Percentiles rank a stretch among this genome's conserved stretches.
These are phyloP conservation scores for Phylloporus scabripes DNA, from an alignment of 768 basidiomycete species.

Conservation along the genomic window DNA sequence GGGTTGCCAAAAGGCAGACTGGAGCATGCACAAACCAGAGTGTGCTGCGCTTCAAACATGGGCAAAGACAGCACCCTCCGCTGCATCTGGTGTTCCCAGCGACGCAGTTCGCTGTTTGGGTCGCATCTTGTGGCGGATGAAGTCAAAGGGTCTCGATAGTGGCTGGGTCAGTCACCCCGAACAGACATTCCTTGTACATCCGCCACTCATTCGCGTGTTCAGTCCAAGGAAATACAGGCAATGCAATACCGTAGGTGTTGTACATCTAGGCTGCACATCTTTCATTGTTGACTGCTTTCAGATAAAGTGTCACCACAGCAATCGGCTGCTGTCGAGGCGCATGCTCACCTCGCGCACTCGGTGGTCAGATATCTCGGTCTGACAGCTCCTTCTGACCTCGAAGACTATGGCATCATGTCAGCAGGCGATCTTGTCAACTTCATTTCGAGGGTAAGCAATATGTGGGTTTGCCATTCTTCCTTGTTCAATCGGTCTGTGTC, in stretches of 20 bases:
- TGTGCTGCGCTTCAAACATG: constrained; percentile 63
- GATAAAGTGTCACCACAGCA: constrained; percentile 52
- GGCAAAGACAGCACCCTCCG: constrained; percentile 46
- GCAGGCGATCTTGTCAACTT: constrained; percentile 62
- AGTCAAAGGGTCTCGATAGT: constrained; percentile 48
- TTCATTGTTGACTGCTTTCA: constrained; percentile 22
- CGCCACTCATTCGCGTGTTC: not conserved
- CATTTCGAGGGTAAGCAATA: constrained; percentile 57
- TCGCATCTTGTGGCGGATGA: constrained; percentile 62
- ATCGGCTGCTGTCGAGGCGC: constrained; percentile 45
- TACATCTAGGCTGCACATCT: not conserved
- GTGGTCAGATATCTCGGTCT: constrained; percentile 67
- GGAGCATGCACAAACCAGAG: constrained; percentile 73
- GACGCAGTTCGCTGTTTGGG: constrained; percentile 80
- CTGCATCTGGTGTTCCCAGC: constrained; percentile 49
- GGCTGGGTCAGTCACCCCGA: constrained; percentile 46
- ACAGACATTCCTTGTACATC: not conserved
- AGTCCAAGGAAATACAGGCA: constrained; percentile 60
- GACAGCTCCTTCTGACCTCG: constrained; percentile 53
- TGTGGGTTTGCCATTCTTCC: not conserved
- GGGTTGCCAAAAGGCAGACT: constrained; percentile 73
- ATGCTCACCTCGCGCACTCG: constrained; percentile 68
- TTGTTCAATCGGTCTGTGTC: not conserved
- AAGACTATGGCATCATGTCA: constrained; percentile 49
- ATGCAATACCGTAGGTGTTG: constrained; percentile 70